A percentile compares a stretch with the other conserved stretches of the same genome.
phyloP scores from a whole-genome alignment of 768 basidiomycete species.

The Xerocomellus amylosporus region DNA sequence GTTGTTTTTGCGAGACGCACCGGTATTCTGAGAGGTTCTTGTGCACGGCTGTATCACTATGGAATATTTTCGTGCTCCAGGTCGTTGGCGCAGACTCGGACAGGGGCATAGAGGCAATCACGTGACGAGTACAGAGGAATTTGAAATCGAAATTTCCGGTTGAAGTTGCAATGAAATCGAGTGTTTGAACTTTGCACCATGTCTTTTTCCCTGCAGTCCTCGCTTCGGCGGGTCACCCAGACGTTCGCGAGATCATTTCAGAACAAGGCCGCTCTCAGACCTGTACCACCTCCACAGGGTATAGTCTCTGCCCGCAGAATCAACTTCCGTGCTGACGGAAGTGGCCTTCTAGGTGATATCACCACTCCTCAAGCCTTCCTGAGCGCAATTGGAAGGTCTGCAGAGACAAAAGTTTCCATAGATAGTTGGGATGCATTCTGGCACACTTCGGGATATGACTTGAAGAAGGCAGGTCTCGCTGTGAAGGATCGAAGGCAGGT shows the following conservation, averaged over 20 bases:
- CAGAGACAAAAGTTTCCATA: conserved; percentile 59
- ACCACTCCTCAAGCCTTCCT: conserved; percentile 62
- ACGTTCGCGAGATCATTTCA: conserved; percentile 29
- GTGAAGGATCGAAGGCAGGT: conserved; percentile 71
- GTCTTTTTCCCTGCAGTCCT: conserved; percentile 20
- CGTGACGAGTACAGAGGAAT: conserved; percentile 16
- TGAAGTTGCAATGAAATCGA: background rate
- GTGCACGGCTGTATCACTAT: background rate
- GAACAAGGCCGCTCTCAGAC: conserved; percentile 27
- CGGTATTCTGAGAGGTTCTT: conserved; percentile 60
- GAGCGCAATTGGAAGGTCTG: conserved; percentile 66
- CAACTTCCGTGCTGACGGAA: conserved; percentile 3
- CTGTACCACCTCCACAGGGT: conserved; percentile 27
- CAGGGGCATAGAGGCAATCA: background rate
- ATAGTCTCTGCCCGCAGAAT: background rate
- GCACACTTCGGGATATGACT: conserved; percentile 50
- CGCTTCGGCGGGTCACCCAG: conserved; percentile 19
- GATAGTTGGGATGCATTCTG: conserved; percentile 76
- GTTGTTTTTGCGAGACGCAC: conserved; percentile 85
- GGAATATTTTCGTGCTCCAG: background rate
- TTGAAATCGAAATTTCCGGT: conserved; percentile 6
- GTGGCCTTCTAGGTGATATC: conserved; percentile 42
- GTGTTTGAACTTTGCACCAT: conserved; percentile 9
- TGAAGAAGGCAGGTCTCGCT: conserved; percentile 64
- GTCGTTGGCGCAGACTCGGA: too few species aligned